These are phyloP conservation scores for Polymyxa betae DNA, from an alignment of 208 protist genomes.

Conservation along the genomic window DNA sequence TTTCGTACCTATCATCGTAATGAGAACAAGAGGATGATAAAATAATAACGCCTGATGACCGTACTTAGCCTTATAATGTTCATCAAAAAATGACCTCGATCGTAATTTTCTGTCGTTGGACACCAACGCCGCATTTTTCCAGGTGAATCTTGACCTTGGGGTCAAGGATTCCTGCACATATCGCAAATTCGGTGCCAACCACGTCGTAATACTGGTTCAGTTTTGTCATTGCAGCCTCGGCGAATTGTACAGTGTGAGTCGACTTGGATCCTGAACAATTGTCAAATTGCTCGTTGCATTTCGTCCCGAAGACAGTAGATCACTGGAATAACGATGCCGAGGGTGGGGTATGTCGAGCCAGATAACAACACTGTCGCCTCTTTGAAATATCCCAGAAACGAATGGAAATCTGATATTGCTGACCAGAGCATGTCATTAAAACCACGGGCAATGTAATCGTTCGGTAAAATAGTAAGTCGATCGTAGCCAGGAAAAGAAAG, in stretches of 20 bases:
- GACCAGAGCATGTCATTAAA: background rate
- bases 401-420: background rate
- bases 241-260: background rate
- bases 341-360: too few relatives aligned
- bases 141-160: background rate
- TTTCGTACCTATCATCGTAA: too few relatives aligned
- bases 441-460: background rate
- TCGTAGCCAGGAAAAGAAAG: background rate
- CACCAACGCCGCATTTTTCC: too few relatives aligned
- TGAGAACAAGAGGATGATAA: too few relatives aligned
- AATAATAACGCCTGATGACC: background rate
- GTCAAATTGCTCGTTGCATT: background rate
- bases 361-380: too few relatives aligned
- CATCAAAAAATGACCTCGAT: background rate
- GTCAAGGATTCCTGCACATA: background rate
- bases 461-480: background rate
- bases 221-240: background rate
- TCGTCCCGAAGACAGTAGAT: background rate
- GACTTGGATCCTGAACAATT: background rate
- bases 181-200: background rate
- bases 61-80: background rate
- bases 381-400: too few relatives aligned
- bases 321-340: background rate
- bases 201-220: background rate
- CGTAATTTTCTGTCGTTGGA: background rate